Evolutionary conservation across 2,329 filamentous ascomycete genomes (phyloP), one percentile per base, ranked within the genome.

Genomic region (Hypoxylon sp.): DNA sequence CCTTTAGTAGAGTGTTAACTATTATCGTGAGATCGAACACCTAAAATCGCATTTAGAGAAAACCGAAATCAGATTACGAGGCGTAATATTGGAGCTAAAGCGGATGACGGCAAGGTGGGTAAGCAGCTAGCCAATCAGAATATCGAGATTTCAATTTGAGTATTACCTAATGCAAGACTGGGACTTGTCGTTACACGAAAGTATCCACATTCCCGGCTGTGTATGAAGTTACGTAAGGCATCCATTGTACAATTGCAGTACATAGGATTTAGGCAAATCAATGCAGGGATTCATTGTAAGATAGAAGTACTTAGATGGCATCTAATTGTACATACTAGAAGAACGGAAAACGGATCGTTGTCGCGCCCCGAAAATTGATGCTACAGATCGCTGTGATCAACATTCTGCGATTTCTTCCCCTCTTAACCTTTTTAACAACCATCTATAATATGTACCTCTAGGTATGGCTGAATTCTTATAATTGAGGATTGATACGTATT

Each of bases 381-480:
- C 33, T 68, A 37, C 26, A 26, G 39, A 44, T 44, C 39, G 35
- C 51, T 37, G 39, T 19, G 35, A 65, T 68, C 56, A 68, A 62
- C 66, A 66, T 57, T 67, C 37, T 64, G 52, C 44, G 51, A 31
- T 58, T 60, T 60, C 10, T 61, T 55, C 63, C 63, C 54, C 56
- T 62, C 67, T 61, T 60, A 54, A 57, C 33, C 53, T 51, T 47
- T 31, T 22, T 5, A 11, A 51, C 33, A 14, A 39, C 19, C 11
- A 19, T 35, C 29, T 33, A 17, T n/a, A 37, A 46, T 54, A 24
- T 54, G 42, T 47, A 52, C 24, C n/a, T 48, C 24, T 47, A 52
- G 24, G n/a, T 42, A 22, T 44, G 39, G 26, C 46, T 33, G 22
- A 33, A 44, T 39, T 39, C 19, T 29, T 44, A 11, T 17, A 61